Evolutionary conservation across 179 eudicot species (phyloP).

Genomic region (Amaranthus tricolor): DNA sequence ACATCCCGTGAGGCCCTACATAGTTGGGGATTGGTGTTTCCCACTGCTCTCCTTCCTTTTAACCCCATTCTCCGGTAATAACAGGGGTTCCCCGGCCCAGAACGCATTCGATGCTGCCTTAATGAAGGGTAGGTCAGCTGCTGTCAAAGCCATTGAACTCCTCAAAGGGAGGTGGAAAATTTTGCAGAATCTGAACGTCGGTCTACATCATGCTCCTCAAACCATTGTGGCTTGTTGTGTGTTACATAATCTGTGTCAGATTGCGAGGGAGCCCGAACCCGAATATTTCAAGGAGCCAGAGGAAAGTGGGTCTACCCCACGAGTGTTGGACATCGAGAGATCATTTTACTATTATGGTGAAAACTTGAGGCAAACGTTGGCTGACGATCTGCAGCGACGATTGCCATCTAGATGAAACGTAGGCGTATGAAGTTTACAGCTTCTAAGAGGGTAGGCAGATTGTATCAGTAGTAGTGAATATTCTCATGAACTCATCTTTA

Average conservation of each 20-base stretch:
- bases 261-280: conserved; percentile 92
- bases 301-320: conserved; percentile 67
- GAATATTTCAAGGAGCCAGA: conserved; percentile 77
- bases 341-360: conserved; percentile 67
- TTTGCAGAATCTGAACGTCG: conserved; percentile 82
- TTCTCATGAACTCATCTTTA: too few relatives aligned
- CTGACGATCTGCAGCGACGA: conserved; percentile 85
- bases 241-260: conserved; percentile 93
- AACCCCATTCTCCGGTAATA: conserved; percentile 61
- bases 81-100: conserved; percentile 63
- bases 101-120: conserved; percentile 67
- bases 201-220: conserved; percentile 88
- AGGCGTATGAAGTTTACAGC: background rate
- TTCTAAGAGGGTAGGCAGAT: conserved; percentile 15
- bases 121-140: conserved; percentile 72
- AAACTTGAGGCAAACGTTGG: conserved; percentile 78
- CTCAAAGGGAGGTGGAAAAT: conserved; percentile 96
- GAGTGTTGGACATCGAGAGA: conserved; percentile 73
- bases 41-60: conserved; percentile 82
- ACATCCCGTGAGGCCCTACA: conserved; percentile 76
- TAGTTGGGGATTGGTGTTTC: conserved; percentile 83
- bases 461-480: background rate
- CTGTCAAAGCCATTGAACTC: conserved; percentile 78
- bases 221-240: conserved; percentile 97
- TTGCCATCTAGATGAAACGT: conserved; percentile 54